phyloP scores from a whole-genome alignment of 352 stramenopile species.

The Thalassiosira ordinaria region DNA sequence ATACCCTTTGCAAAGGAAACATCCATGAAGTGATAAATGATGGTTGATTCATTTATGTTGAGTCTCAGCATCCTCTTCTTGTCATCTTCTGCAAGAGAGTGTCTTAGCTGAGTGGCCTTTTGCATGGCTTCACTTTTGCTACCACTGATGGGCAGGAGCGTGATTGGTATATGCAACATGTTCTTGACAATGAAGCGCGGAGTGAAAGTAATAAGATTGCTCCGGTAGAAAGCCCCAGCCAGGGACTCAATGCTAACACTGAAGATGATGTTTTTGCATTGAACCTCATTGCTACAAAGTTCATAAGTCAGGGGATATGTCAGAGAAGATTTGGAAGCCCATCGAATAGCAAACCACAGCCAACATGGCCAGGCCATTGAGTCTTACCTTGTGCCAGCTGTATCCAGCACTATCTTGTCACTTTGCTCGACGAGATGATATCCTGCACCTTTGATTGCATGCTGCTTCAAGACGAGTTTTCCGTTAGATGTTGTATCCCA shows the following conservation, averaged over 20 bases:
- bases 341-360: too few species aligned
- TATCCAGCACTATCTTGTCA: conserved; percentile 53
- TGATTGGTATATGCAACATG: conserved; percentile 43
- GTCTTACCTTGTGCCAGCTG: conserved; percentile 46
- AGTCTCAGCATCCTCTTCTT: conserved; percentile 21
- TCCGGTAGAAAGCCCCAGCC: conserved; percentile 48
- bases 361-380: too few species aligned
- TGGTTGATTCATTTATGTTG: conserved; percentile 22
- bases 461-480: conserved; percentile 22
- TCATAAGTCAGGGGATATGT: too few species aligned
- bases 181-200: conserved; percentile 61
- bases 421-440: conserved; percentile 21
- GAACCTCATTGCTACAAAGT: conserved; percentile 47
- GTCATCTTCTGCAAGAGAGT: conserved; percentile 8
- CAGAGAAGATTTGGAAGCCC: too few species aligned
- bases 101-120: conserved; percentile 29
- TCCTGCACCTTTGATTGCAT: conserved; percentile 15
- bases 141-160: conserved; percentile 33
- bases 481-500: conserved; percentile 40
- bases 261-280: conserved; percentile 42
- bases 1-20: conserved; percentile 8
- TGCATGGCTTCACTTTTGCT: conserved; percentile 25
- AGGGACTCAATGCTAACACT: conserved; percentile 42
- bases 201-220: conserved; percentile 46
- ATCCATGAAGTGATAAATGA: conserved; percentile 44